phyloP scores from a whole-genome alignment of 2,329 filamentous ascomycete species.

The Phoma herbarum region DNA sequence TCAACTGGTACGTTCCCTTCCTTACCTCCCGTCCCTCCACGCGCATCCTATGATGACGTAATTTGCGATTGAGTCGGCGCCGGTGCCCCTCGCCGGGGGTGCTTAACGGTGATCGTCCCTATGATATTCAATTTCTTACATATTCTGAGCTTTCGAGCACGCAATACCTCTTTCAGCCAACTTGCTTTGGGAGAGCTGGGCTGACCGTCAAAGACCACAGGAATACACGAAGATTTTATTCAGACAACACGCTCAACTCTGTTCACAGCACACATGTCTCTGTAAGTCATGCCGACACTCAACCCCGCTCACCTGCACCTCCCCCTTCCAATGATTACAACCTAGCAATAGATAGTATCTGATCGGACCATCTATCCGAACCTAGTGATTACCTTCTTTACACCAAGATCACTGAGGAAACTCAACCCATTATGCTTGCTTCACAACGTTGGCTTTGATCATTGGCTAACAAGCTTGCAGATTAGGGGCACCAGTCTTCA shows the following conservation, averaged over 20 bases:
- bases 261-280: neutral
- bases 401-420: slow-evolving; percentile 75
- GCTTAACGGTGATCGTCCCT: slow-evolving; percentile 75
- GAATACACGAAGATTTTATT: neutral
- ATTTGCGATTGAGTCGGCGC: slow-evolving; percentile 97
- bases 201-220: slow-evolving; percentile 27
- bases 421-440: slow-evolving; percentile 24
- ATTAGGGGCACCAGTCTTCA: neutral
- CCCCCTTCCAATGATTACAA: slow-evolving; percentile 70
- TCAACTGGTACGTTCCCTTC: slow-evolving; percentile 34
- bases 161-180: neutral
- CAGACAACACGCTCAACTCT: neutral
- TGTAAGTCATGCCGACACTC: slow-evolving; percentile 8
- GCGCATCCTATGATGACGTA: slow-evolving; percentile 80
- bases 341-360: slow-evolving; percentile 71
- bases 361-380: slow-evolving; percentile 51
- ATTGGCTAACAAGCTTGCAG: slow-evolving; percentile 38
- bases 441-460: slow-evolving; percentile 13
- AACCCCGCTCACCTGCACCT: slow-evolving; percentile 4
- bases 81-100: slow-evolving; percentile 92
- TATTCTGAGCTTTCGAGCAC: slow-evolving; percentile 77
- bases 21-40: slow-evolving; percentile 9
- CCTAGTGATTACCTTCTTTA: slow-evolving; percentile 62
- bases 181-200: neutral
- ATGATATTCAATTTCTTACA: slow-evolving; percentile 99